phyloP scores from a whole-genome alignment of 2,329 filamentous ascomycete species.

The Drechslera avenae region DNA sequence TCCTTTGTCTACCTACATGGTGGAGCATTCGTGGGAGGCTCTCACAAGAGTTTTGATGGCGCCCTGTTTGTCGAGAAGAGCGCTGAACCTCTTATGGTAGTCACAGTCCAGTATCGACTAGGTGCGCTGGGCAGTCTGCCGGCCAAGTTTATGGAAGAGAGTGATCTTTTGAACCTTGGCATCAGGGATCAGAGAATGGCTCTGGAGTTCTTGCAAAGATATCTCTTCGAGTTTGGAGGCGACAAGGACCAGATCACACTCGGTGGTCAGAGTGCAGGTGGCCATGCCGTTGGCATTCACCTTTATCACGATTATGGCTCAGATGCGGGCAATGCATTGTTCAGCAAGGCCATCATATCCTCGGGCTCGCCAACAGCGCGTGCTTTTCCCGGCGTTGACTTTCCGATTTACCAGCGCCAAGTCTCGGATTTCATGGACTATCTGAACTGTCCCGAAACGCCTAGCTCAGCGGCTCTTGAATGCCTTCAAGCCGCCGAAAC shows the following conservation, averaged over 20 bases:
- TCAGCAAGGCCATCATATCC: slow-evolving; percentile 41
- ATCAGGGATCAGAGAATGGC: slow-evolving; percentile 38
- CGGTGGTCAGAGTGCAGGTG: slow-evolving; percentile 50
- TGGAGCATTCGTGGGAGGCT: slow-evolving; percentile 39
- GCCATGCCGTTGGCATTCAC: slow-evolving; percentile 44
- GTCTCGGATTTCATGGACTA: slow-evolving; percentile 40
- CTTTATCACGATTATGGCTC: slow-evolving; percentile 46
- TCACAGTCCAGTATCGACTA: slow-evolving; percentile 45
- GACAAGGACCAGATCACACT: slow-evolving; percentile 49
- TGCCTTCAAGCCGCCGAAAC: slow-evolving; percentile 51
- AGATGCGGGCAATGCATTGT: slow-evolving; percentile 37
- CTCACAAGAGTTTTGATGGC: slow-evolving; percentile 42
- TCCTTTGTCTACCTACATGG: slow-evolving; percentile 41
- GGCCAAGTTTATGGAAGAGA: slow-evolving; percentile 40
- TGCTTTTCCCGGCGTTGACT: slow-evolving; percentile 42
- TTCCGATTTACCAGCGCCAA: slow-evolving; percentile 38
- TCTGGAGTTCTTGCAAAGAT: slow-evolving; percentile 49
- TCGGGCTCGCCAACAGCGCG: slow-evolving; percentile 45
- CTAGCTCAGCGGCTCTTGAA: slow-evolving; percentile 38
- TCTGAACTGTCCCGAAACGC: slow-evolving; percentile 32
- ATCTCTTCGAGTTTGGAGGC: slow-evolving; percentile 47
- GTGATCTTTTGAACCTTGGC: slow-evolving; percentile 42
- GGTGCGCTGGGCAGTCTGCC: slow-evolving; percentile 43
- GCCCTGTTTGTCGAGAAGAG: slow-evolving; percentile 42
- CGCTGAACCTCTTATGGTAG: slow-evolving; percentile 38